phyloP scores from a whole-genome alignment of 2,329 filamentous ascomycete genomes.

The Dactylella cylindrospora region DNA sequence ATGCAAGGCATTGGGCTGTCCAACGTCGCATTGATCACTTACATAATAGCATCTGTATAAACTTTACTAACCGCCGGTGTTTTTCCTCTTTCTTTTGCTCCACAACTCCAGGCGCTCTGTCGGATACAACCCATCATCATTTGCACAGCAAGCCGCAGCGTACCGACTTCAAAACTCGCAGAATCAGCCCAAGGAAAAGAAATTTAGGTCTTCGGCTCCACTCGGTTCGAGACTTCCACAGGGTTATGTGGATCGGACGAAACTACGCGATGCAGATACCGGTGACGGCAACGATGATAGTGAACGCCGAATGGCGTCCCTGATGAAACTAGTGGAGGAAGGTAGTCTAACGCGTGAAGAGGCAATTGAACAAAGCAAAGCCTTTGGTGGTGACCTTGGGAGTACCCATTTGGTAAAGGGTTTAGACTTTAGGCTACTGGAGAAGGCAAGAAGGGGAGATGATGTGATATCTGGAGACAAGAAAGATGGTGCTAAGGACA shows the following conservation, averaged over 20 bases:
- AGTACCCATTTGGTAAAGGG: slow-evolving; percentile 91
- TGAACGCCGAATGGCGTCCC: slow-evolving; percentile 68
- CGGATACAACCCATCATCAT: slow-evolving; percentile 58
- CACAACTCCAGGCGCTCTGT: slow-evolving; percentile 64
- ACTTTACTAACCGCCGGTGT: slow-evolving; percentile 42
- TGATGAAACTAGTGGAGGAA: slow-evolving; percentile 79
- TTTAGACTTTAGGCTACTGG: slow-evolving; percentile 77
- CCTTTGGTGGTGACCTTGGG: slow-evolving; percentile 77
- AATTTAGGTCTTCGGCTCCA: slow-evolving; percentile 72
- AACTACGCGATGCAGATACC: slow-evolving; percentile 61
- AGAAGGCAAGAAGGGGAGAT: slow-evolving; percentile 69
- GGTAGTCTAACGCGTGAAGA: slow-evolving; percentile 74
- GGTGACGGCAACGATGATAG: slow-evolving; percentile 60
- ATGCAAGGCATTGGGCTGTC: slow-evolving; percentile 10
- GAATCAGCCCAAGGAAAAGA: slow-evolving; percentile 62
- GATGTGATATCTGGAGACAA: slow-evolving; percentile 57
- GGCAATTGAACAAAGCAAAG: slow-evolving; percentile 52
- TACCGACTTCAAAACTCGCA: slow-evolving; percentile 58
- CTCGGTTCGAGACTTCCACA: slow-evolving; percentile 77
- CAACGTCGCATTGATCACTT: slow-evolving; percentile 12
- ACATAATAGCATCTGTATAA: slow-evolving; percentile 28
- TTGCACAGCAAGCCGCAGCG: slow-evolving; percentile 77
- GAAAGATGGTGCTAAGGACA: slow-evolving; percentile 50
- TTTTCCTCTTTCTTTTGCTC: slow-evolving; percentile 1
- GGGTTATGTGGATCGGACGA: slow-evolving; percentile 82